Base-by-base conservation (phyloP, 1,139 yeast genomes). In the Keqinozyma sinolaborantium region DNA sequence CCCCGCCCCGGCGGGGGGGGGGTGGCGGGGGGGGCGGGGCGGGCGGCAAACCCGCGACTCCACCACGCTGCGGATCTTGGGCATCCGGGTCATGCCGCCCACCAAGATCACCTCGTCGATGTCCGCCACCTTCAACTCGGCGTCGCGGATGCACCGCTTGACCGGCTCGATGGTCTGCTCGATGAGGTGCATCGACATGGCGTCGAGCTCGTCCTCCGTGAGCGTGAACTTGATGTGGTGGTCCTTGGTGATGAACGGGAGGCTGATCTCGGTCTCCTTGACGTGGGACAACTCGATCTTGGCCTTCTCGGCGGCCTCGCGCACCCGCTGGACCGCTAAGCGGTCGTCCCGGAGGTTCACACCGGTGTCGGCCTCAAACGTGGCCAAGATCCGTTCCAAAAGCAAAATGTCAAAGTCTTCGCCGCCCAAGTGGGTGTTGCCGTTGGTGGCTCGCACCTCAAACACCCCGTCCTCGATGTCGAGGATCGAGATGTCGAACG, bases 1-100 rank as follows among this genome's bases (percentile, higher is more conserved):
- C n/a, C n/a, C n/a, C n/a, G n/a, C n/a, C n/a, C n/a, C n/a, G n/a
- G n/a, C n/a, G n/a, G n/a, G n/a, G n/a, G n/a, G n/a, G n/a, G n/a
- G n/a, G n/a, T n/a, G n/a, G n/a, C n/a, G n/a, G n/a, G n/a, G n/a
- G n/a, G n/a, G n/a, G n/a, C n/a, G n/a, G n/a, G n/a, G n/a, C n/a
- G n/a, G n/a, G n/a, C n/a, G n/a, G n/a, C n/a, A n/a, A n/a, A n/a
- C n/a, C n/a, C n/a, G n/a, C n/a, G 70, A 68, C 38, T 66, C 71
- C 1, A 83, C 88, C 0, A 71, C 60, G 20, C 63, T 59, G 36
- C 87, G 62, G 25, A 83, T 74, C 50, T 75, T 77, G 16, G 94
- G 94, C 94, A 83, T 83, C 51, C 92, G 61, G 1, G 94, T 83
- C 94, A 83, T 83, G 25, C 94, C 94, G 19, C 94, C 94, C 16